These are phyloP conservation scores for Thelonectria rubi DNA, from an alignment of 2,329 filamentous ascomycete species.

Conservation along the genomic window DNA sequence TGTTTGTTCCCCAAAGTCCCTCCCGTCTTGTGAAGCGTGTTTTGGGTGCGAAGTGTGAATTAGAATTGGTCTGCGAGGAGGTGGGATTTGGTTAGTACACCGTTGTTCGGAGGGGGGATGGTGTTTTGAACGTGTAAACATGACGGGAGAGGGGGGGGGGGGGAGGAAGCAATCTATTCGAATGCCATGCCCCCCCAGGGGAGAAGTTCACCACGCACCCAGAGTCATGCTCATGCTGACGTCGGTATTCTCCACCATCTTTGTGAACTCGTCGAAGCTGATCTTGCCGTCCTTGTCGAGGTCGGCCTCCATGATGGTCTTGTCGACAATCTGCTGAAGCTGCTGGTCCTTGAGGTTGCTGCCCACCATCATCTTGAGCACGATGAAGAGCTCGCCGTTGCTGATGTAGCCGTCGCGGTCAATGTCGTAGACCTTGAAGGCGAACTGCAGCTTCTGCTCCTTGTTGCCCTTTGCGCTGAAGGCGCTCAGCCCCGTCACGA, in stretches of 20 bases:
- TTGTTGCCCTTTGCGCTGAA: conserved; percentile 99
- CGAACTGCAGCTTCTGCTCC: conserved; percentile 96
- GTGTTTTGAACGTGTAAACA: background rate
- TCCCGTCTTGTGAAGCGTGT: conserved; percentile 16
- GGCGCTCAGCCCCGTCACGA: conserved; percentile 91
- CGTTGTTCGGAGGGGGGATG: too few relatives aligned
- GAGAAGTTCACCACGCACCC: too few relatives aligned
- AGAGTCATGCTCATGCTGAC: conserved; percentile 80
- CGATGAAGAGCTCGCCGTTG: conserved; percentile 98
- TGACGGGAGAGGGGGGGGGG: too few relatives aligned
- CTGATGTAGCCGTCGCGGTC: conserved; percentile 98
- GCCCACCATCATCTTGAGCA: conserved; percentile 99
- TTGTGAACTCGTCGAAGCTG: conserved; percentile 97
- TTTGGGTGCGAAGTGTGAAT: conserved; percentile 5
- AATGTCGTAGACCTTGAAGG: conserved; percentile 99
- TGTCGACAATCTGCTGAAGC: conserved; percentile 98
- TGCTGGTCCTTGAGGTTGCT: conserved; percentile 99
- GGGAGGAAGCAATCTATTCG: too few relatives aligned
- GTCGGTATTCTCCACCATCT: conserved; percentile 97
- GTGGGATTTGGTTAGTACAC: conserved; percentile 28
- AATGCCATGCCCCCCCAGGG: too few relatives aligned
- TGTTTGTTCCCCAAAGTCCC: background rate
- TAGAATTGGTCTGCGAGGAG: conserved; percentile 37
- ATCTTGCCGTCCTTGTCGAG: conserved; percentile 96
- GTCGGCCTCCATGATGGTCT: conserved; percentile 99